Base-by-base conservation (phyloP, 2,329 filamentous ascomycete species). In the Xylaria sp. region DNA sequence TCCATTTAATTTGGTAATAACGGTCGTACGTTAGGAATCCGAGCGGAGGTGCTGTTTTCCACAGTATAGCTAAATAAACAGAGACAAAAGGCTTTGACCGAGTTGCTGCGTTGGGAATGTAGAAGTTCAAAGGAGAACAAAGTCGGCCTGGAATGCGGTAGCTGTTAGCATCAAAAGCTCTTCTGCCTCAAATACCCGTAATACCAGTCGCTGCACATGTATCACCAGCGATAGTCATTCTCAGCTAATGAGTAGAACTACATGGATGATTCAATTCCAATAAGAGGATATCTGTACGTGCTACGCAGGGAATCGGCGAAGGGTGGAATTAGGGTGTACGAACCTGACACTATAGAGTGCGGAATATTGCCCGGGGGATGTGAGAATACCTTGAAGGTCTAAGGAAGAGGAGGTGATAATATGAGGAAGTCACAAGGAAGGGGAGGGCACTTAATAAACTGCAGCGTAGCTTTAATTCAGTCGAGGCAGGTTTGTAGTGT, bases 1-100 rank as follows among this genome's bases (percentile, higher is more conserved):
- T 88, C 84, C 85, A 89, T 88, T 67, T 64, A 76, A 76, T 31
- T 36, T 33, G 55, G 48, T 43, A 55, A 48, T 49, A 36, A 48
- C 13, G 41, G 28, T 46, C 7, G 54, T 25, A 4, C 5, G 39
- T 25, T 9, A 28, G 31, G 15, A 57, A 18, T 13, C 49, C 23
- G 39, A 54, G n/a, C 18, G 6, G 28, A 28, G 28, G 28, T 5
- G 20, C 31, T 36, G 25, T 18, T 18, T 61, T 13, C 48, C 1
- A 43, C 7, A 41, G 20, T n/a, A 25, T 62, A 10, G 31, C 28
- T 48, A 33, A 46, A 43, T 28, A 41, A 67, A 13, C 20, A 46
- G 33, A 67, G 28, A 71, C 68, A 63, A 71, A 71, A 73, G 70
- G 62, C 62, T 46, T 66, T 25, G 51, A 68, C 57, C 57, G 49